Base-by-base conservation (phyloP, 2,329 filamentous ascomycete species). In the Hypoxylon sp. region DNA sequence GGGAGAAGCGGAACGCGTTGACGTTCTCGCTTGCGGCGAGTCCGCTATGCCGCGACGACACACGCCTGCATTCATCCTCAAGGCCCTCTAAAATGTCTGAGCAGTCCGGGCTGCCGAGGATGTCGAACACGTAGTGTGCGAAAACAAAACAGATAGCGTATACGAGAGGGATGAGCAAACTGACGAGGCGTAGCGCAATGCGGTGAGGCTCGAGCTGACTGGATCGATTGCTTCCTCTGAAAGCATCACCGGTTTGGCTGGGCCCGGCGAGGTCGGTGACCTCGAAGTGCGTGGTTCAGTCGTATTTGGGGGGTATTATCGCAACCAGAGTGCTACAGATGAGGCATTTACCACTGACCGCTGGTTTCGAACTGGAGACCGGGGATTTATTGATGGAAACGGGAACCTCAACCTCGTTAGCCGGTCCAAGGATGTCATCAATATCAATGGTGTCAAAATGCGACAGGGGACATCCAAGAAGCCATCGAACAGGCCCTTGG, bases 221-320 rank as follows among this genome's bases (percentile, higher is more conserved):
- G n/a, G n/a, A n/a, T n/a, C n/a, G n/a, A n/a, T n/a, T n/a, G n/a
- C n/a, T n/a, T n/a, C n/a, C n/a, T n/a, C n/a, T 15, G 64, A 64
- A 10, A 56, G 61, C 7, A 28, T 54, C 17, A 64, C 59, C 7
- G 53, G 69, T 17, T 52, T 59, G 6, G 68, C 60, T 3, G 28
- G 19, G 7, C 19, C 59, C 6, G 72, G 73, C 26, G 68, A 75
- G n/a, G 73, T 79, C 5, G 88, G 89, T 1, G 83, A 89, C 71
- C 78, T 91, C 15, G 87, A 86, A 80, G 77, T 90, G 0, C 80
- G 80, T 3, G 87, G 82, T 1, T 82, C 82, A 0, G 86, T 88
- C 46, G 79, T 91, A 7, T 90, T 90, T 79, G 82, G 85, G 58
- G 83, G 84, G 1, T 91, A 91, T 71, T 89, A 86, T 82, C 79